These are phyloP conservation scores for Aureobasidium sp. DNA, from an alignment of 2,329 filamentous ascomycete species.

Conservation along the genomic window DNA sequence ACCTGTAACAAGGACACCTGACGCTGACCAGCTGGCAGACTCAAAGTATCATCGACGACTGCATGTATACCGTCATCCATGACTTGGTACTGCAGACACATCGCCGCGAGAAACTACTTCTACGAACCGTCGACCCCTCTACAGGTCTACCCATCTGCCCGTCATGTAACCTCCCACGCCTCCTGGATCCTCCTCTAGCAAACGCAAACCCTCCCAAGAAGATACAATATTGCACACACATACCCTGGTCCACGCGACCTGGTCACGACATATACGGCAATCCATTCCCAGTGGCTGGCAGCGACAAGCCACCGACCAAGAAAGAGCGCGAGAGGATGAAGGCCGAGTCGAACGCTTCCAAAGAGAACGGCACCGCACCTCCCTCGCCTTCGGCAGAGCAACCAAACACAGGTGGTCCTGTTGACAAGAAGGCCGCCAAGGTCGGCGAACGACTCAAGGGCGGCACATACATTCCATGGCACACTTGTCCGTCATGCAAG, in stretches of 20 bases:
- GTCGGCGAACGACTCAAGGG: conserved; percentile 41
- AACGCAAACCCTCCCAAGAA: conserved; percentile 34
- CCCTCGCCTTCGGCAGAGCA: conserved; percentile 28
- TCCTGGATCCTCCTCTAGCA: conserved; percentile 62
- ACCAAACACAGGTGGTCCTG: conserved; percentile 25
- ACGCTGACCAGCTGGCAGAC: conserved; percentile 23
- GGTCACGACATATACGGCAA: conserved; percentile 78
- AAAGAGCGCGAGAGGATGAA: conserved; percentile 63
- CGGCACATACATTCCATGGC: conserved; percentile 47
- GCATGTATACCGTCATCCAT: conserved; percentile 69
- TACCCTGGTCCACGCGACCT: conserved; percentile 68
- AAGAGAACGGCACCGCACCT: conserved; percentile 28
- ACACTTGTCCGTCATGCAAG: conserved; percentile 54
- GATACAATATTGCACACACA: conserved; percentile 67
- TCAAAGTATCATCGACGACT: conserved; percentile 63
- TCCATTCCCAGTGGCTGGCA: conserved; percentile 63
- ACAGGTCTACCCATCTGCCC: conserved; percentile 66
- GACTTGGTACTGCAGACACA: conserved; percentile 68
- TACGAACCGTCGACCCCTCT: conserved; percentile 66
- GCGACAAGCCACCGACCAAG: conserved; percentile 56
- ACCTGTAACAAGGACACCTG: not conserved
- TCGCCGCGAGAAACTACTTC: conserved; percentile 69
- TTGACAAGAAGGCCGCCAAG: conserved; percentile 36
- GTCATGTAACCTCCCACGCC: conserved; percentile 65
- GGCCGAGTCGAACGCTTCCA: conserved; percentile 21